Base-by-base conservation (phyloP, 345 rosid genomes). In the Cochlearia excelsa region DNA sequence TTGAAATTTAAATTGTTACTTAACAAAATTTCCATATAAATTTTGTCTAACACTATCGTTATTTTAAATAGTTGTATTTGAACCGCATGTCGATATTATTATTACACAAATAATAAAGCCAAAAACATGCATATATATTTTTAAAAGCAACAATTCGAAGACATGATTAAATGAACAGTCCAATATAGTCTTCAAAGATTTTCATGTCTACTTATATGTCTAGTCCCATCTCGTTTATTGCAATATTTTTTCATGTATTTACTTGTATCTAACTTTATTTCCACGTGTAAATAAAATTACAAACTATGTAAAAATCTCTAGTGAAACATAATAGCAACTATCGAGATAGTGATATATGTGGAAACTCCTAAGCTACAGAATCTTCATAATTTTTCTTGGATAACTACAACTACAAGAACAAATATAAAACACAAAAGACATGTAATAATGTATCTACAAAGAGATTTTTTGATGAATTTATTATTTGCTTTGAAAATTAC, bases 141-240 rank as follows among this genome's bases (percentile, higher is more conserved):
- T 16, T 30, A 58, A 58, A 58, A 67, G 71, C 64, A 57, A 67
- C 59, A 58, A 42, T 29, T 59, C 52, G 53, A 43, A 67, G 46
- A 46, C 65, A 51, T 58, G 71, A 50, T 34, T 33, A 33, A 50
- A 28, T 67, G 71, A 67, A 10, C 23, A 16, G 23, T 16, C 23
- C 23, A 16, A 16, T 16, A 16, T 16, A 16, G 23, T 44, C 31
- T 59, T 46, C 52, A 67, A 43, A 51, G 65, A 67, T 67, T 50
- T 67, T 50, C 57, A 48, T 66, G 50, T 57, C 63, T 48, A 48
- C 10, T 3, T 23, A 35, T 7, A 51, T 67, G 71, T 59, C 40
- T 43, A 67, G 71, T 67, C 71, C 65, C 71, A 67, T 67, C 71
- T 67, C 59, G 33, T 48, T 30, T 47, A 53, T 35, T 37, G 11